Base-by-base conservation (phyloP, 202 grass and related monocot species). In the Panicum virgatum region DNA sequence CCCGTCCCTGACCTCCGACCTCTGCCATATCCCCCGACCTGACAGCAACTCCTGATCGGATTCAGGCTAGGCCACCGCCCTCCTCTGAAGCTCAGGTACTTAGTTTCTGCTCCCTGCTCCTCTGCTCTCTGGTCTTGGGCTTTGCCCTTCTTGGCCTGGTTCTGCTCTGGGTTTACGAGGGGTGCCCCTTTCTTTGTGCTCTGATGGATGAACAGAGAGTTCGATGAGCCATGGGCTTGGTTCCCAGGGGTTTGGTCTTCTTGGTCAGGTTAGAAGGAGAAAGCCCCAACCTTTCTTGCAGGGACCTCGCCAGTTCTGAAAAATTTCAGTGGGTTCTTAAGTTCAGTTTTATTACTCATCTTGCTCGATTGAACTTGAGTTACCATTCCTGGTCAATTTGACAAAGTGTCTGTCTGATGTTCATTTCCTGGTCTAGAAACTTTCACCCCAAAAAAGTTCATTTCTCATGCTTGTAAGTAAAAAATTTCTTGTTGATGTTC, bases 41-140 rank as follows among this genome's bases (percentile, higher is more conserved):
- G 88, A 96, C 65, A 93, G 74, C 68, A 69, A 86, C 90, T 62
- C 59, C 79, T 86, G 60, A 76, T 90, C 85, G 42, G 78, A 85
- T 69, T 82, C 66, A 59, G 69, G 66, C 25, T 61, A 66, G 69
- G 66, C 15, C 38, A 38, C 36, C 73, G n/a, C 59, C 58, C 58
- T 36, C 34, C 71, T 34, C 30, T 30, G 47, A 23, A 47, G 2
- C 57, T 22, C 78, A 69, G 82, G 76, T 82, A 87, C 85, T 66
- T 77, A 27, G 74, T 47, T 56, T 34, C 42, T 38, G 50, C 60
- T 66, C 66, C 27, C 16, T 60, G 2, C 39, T 42, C 57, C 44
- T 68, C 22, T 46, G 44, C 72, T 75, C 39, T 43, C 51, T 82
- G 20, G 46, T 38, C 48, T 32, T 50, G 65, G 27, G 42, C 44